Conservation (phyloP, 2,329 filamentous ascomycete species). For the Fusarium verrucosum region DNA sequence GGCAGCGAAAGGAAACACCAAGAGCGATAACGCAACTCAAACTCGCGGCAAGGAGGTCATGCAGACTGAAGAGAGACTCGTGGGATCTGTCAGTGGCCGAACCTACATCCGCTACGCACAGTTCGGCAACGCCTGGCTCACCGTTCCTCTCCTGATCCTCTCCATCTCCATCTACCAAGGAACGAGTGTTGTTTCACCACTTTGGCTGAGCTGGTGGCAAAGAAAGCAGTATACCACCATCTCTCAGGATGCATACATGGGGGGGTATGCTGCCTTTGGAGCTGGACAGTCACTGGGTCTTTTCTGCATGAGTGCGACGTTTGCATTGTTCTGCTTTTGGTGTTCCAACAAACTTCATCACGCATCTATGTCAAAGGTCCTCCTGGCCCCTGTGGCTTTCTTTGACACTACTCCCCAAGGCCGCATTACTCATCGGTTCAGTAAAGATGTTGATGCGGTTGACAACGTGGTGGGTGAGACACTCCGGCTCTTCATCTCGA, state of each 20-base stretch:
- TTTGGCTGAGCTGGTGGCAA: slow-evolving; percentile 31
- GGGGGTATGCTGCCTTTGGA: slow-evolving; percentile 17
- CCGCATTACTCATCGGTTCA: slow-evolving; percentile 22
- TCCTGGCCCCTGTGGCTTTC: slow-evolving; percentile 14
- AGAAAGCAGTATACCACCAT: slow-evolving; percentile 10
- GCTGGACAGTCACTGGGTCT: slow-evolving; percentile 19
- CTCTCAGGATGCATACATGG: slow-evolving; percentile 21
- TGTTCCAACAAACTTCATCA: slow-evolving; percentile 28
- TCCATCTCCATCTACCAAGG: slow-evolving; percentile 23
- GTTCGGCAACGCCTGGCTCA: slow-evolving; percentile 21
- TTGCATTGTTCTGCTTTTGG: slow-evolving; percentile 29
- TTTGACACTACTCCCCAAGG: slow-evolving; percentile 27
- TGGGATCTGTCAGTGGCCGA: slow-evolving; percentile 19
- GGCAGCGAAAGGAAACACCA: fast-evolving
- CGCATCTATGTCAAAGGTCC: slow-evolving; percentile 2
- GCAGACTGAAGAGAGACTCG: slow-evolving; percentile 21
- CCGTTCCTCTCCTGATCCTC: background rate
- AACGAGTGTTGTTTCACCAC: slow-evolving; percentile 19
- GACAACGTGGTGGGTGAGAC: slow-evolving; percentile 23
- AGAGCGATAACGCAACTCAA: background rate
- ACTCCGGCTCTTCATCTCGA: slow-evolving; percentile 21
- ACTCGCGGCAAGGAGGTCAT: slow-evolving; percentile 23
- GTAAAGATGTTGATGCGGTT: slow-evolving; percentile 25
- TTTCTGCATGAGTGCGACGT: slow-evolving; percentile 12
- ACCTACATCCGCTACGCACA: slow-evolving; percentile 25